phyloP scores from a whole-genome alignment of 306 rosid genomes.

The Pueraria montana region DNA sequence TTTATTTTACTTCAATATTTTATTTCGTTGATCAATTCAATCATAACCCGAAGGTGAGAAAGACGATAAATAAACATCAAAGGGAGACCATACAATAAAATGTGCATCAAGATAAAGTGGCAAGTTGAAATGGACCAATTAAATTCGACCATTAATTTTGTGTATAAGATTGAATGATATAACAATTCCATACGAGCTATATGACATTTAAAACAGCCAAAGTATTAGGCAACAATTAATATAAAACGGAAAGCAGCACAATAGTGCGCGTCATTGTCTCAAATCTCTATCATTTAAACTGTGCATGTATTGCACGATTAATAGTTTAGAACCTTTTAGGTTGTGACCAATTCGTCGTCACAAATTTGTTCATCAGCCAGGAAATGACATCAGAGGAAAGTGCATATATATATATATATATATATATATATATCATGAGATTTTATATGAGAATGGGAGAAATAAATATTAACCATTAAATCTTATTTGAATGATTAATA shows the following conservation, averaged over 20 bases:
- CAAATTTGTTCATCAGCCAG: background rate
- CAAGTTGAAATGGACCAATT: background rate
- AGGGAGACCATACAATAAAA: background rate
- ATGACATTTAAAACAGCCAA: slow-evolving; percentile 38
- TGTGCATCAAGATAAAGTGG: background rate
- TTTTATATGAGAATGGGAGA: too few species aligned
- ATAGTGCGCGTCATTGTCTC: slow-evolving; percentile 29
- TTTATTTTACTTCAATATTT: background rate
- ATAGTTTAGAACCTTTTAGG: background rate
- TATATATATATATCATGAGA: too few species aligned
- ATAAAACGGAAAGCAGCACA: background rate
- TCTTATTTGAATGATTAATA: too few species aligned
- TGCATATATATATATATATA: too few species aligned
- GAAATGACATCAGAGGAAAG: background rate
- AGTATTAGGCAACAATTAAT: background rate
- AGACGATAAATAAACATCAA: background rate
- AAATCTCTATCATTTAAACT: background rate
- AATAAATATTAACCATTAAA: too few species aligned
- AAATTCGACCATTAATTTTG: background rate
- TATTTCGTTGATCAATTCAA: background rate
- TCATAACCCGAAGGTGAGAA: background rate
- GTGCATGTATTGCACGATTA: background rate
- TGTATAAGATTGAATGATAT: background rate
- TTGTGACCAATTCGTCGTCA: background rate
- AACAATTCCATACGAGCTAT: background rate